phyloP scores from a whole-genome alignment of 1,139 yeast species.

The Candida tetrigidarum region DNA sequence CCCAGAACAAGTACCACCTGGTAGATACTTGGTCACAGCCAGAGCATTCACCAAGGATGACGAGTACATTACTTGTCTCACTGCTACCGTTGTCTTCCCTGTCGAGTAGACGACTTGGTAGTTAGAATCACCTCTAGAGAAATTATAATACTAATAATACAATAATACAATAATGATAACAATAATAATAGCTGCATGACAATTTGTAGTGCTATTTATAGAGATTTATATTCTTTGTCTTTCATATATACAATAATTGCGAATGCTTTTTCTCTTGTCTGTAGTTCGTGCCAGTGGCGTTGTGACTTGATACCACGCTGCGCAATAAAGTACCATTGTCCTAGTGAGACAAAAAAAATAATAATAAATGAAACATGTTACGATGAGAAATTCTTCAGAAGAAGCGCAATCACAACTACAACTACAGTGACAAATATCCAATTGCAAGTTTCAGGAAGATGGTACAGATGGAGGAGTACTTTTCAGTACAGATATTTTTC shows the following conservation, averaged over 20 bases:
- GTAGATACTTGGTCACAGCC: conserved; percentile 82
- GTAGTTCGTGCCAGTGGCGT: too few species aligned
- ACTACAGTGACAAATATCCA: too few species aligned
- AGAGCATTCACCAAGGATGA: conserved; percentile 88
- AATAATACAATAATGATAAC: not conserved
- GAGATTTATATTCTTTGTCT: not conserved
- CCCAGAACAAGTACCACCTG: conserved; percentile 96
- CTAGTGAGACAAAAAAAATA: too few species aligned
- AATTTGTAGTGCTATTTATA: not conserved
- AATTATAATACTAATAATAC: not conserved
- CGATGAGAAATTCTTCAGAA: too few species aligned
- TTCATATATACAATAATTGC: too few species aligned
- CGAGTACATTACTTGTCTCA: conserved; percentile 79
- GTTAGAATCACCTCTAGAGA: too few species aligned
- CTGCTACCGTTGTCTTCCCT: conserved; percentile 74
- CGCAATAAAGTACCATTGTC: too few species aligned
- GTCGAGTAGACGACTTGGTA: conserved; percentile 8
- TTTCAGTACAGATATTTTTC: conserved; percentile 81
- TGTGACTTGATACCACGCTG: too few species aligned
- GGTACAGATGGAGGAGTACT: conserved; percentile 50
- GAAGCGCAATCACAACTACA: too few species aligned
- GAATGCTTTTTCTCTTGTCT: too few species aligned
- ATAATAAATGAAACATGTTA: too few species aligned
- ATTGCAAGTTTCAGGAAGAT: too few species aligned
- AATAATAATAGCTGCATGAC: not conserved